Evolutionary conservation across 257 asterid genomes (phyloP).

Genomic region (Ligustrum vulgare): DNA sequence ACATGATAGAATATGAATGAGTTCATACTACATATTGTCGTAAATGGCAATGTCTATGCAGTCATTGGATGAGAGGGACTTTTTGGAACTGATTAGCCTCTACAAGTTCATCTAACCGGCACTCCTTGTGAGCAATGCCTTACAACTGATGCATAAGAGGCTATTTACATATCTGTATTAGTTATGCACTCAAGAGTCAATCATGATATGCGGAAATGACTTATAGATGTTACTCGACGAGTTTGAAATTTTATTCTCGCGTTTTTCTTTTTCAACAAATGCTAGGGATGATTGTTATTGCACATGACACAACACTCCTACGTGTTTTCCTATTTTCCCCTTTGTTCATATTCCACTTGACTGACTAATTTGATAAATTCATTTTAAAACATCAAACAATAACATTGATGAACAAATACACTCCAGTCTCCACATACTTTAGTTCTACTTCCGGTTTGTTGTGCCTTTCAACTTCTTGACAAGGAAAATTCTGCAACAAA

Average conservation of each 20-base stretch:
- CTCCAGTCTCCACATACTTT: conserved; percentile 50
- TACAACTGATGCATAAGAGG: conserved; percentile 1
- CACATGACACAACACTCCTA: neutral
- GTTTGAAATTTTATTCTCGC: neutral
- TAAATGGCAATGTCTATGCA: neutral
- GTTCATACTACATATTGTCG: neutral
- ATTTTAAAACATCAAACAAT: conserved; percentile 6
- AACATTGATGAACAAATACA: neutral
- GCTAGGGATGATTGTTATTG: neutral
- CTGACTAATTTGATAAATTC: conserved; percentile 14
- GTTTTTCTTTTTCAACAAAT: neutral
- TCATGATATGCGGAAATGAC: neutral
- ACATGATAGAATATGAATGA: neutral
- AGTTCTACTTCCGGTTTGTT: conserved; percentile 98
- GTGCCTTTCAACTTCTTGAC: conserved; percentile 99
- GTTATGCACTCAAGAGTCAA: neutral
- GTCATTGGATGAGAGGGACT: neutral
- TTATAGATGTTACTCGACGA: neutral
- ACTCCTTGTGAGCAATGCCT: neutral
- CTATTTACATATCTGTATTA: neutral
- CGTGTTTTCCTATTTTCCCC: conserved; percentile 1
- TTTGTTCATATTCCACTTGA: conserved; percentile 2
- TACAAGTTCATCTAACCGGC: conserved; percentile 3
- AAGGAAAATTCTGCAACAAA: conserved; percentile 88
- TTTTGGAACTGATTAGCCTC: conserved; percentile 8